phyloP scores from a whole-genome alignment of 805 yeast genomes.

The Candida awuae region DNA sequence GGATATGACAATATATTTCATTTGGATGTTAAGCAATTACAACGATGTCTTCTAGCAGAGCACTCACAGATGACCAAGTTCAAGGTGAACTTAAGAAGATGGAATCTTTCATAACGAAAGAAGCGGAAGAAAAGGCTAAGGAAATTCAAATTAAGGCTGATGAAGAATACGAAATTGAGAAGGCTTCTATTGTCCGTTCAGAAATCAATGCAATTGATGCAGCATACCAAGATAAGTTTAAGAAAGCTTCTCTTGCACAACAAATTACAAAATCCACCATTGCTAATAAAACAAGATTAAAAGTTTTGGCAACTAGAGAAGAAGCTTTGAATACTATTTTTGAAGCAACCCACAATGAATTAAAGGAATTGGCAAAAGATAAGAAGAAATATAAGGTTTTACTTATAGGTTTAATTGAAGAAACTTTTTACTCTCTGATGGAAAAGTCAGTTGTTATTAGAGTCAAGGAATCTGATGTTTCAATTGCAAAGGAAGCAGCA shows the following conservation, averaged over 20 bases:
- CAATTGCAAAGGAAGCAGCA: slow-evolving; percentile 51
- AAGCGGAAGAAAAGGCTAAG: slow-evolving; percentile 97
- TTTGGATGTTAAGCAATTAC: too few species aligned
- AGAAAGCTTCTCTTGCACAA: slow-evolving; percentile 87
- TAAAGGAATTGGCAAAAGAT: slow-evolving; percentile 51
- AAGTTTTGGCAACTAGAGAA: slow-evolving; percentile 81
- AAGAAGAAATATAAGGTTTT: slow-evolving; percentile 56
- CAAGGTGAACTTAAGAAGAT: slow-evolving; percentile 93
- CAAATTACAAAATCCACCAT: slow-evolving; percentile 94
- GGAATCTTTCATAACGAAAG: slow-evolving; percentile 98
- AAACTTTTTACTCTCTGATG: slow-evolving; percentile 61
- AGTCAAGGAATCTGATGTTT: slow-evolving; percentile 61
- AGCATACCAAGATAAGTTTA: slow-evolving; percentile 69
- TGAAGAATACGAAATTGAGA: slow-evolving; percentile 97
- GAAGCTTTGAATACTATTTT: slow-evolving; percentile 69
- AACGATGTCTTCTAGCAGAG: slow-evolving; percentile 28
- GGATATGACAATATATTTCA: too few species aligned
- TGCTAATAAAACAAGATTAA: slow-evolving; percentile 90
- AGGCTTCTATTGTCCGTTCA: slow-evolving; percentile 86
- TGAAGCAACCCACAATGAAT: slow-evolving; percentile 54
- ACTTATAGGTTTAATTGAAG: slow-evolving; percentile 72
- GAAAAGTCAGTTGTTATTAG: slow-evolving; percentile 59
- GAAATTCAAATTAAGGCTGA: slow-evolving; percentile 94
- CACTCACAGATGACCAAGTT: slow-evolving; percentile 57
- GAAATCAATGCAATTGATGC: slow-evolving; percentile 86